Percentiles rank a stretch among this genome's conserved stretches.
Conservation (phyloP, 2,329 filamentous ascomycete genomes). For the Beauveria australis region DNA sequence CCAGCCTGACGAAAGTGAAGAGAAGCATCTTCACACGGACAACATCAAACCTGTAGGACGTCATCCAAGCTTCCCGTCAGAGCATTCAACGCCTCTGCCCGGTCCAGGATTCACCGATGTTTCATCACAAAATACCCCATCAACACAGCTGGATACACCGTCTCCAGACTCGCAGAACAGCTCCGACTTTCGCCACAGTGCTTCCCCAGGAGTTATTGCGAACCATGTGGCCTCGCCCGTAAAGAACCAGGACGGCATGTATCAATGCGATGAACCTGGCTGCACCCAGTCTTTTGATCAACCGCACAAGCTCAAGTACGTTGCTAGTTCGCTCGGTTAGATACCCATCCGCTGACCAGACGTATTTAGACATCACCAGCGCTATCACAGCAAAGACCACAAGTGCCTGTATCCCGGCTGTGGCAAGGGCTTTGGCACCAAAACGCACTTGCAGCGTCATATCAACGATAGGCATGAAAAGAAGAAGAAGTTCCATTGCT, state of each 20-base stretch:
- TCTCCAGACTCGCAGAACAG: slow-evolving; percentile 31
- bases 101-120: slow-evolving; percentile 31
- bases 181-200: slow-evolving; percentile 29
- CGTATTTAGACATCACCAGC: slow-evolving; percentile 50
- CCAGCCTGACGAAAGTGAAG: slow-evolving; percentile 15
- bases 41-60: slow-evolving; percentile 18
- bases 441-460: slow-evolving; percentile 53
- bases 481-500: slow-evolving; percentile 52
- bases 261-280: slow-evolving; percentile 28
- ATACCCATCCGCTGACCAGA: slow-evolving; percentile 14
- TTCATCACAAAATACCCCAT: slow-evolving; percentile 37
- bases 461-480: slow-evolving; percentile 55
- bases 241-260: slow-evolving; percentile 18
- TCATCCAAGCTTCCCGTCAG: slow-evolving; percentile 28
- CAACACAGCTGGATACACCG: slow-evolving; percentile 35
- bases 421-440: slow-evolving; percentile 50
- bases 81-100: slow-evolving; percentile 34
- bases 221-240: slow-evolving; percentile 20
- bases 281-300: slow-evolving; percentile 43
- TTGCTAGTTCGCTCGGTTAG: slow-evolving; percentile 4
- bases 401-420: slow-evolving; percentile 46
- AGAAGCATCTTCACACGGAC: slow-evolving; percentile 18
- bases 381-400: slow-evolving; percentile 53
- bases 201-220: slow-evolving; percentile 23
- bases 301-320: slow-evolving; percentile 51